phyloP scores from a whole-genome alignment of 768 basidiomycete species.

The Nidularia pulvinata region DNA sequence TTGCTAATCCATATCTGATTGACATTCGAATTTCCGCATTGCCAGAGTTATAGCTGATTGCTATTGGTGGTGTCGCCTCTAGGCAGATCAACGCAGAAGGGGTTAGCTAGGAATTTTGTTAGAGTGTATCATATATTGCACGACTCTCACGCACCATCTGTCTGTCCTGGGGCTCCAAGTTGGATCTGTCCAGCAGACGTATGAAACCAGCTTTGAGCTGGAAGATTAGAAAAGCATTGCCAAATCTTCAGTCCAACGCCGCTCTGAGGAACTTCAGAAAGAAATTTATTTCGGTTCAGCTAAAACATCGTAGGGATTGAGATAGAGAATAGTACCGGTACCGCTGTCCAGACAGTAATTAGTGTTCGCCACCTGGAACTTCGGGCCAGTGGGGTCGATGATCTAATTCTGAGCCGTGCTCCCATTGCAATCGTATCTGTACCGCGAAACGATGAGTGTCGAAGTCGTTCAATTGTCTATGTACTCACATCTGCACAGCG shows the following conservation, averaged over 20 bases:
- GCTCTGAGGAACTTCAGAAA: slow-evolving; percentile 14
- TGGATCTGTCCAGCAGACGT: slow-evolving; percentile 15
- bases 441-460: too few relatives aligned
- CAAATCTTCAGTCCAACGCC: slow-evolving; percentile 25
- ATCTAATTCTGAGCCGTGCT: too few relatives aligned
- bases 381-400: too few relatives aligned
- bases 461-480: too few relatives aligned
- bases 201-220: slow-evolving; percentile 23
- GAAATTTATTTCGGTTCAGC: too few relatives aligned
- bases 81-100: slow-evolving; percentile 22
- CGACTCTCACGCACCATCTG: background rate
- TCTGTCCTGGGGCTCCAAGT: slow-evolving; percentile 13
- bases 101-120: slow-evolving; percentile 6
- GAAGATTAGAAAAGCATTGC: slow-evolving; percentile 23
- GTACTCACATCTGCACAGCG: too few relatives aligned
- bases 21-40: slow-evolving; percentile 15
- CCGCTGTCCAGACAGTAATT: too few relatives aligned
- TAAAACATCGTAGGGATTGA: too few relatives aligned
- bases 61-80: slow-evolving; percentile 21
- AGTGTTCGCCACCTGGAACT: too few relatives aligned
- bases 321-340: too few relatives aligned
- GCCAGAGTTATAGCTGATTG: slow-evolving; percentile 24
- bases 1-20: slow-evolving; percentile 25
- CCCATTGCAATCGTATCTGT: too few relatives aligned
- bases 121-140: background rate